Conservation (phyloP, 768 basidiomycete species). For the Leucocoprinus sp. region DNA sequence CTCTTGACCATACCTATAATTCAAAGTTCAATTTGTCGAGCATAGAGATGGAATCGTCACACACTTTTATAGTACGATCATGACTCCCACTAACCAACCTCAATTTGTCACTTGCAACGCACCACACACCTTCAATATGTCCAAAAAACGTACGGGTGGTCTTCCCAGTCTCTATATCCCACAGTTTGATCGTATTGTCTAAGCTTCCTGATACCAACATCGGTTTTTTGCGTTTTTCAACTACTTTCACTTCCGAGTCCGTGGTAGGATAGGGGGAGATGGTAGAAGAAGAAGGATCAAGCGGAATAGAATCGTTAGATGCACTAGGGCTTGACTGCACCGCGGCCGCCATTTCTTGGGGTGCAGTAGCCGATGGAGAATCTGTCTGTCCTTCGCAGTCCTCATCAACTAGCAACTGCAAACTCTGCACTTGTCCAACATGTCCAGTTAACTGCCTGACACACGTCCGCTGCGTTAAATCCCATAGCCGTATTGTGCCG, state of each 20-base stretch:
- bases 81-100: constrained; percentile 90
- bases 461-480: constrained; percentile 72
- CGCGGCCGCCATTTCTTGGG: background rate
- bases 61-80: constrained; percentile 93
- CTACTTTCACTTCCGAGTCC: background rate
- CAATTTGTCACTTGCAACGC: constrained; percentile 85
- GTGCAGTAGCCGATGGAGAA: background rate
- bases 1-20: constrained; percentile 86
- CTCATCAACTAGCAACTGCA: constrained; percentile 68
- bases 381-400: background rate
- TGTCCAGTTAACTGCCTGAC: constrained; percentile 83
- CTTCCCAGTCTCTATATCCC: constrained; percentile 88
- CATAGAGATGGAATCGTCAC: constrained; percentile 16
- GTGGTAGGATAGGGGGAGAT: constrained; percentile 6
- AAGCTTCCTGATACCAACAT: constrained; percentile 83
- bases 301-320: no score
- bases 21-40: constrained; percentile 8
- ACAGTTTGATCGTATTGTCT: constrained; percentile 93
- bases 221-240: constrained; percentile 41
- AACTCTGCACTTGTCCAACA: constrained; percentile 89
- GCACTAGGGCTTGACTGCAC: background rate
- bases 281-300: background rate
- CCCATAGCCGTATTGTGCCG: constrained; percentile 90
- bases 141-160: constrained; percentile 83
- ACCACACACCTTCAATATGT: constrained; percentile 98